A percentile compares a stretch with the other conserved stretches of the same genome.
Evolutionary conservation across 2,329 filamentous ascomycete species (phyloP).

Genomic region (Bipolaris bicolor): DNA sequence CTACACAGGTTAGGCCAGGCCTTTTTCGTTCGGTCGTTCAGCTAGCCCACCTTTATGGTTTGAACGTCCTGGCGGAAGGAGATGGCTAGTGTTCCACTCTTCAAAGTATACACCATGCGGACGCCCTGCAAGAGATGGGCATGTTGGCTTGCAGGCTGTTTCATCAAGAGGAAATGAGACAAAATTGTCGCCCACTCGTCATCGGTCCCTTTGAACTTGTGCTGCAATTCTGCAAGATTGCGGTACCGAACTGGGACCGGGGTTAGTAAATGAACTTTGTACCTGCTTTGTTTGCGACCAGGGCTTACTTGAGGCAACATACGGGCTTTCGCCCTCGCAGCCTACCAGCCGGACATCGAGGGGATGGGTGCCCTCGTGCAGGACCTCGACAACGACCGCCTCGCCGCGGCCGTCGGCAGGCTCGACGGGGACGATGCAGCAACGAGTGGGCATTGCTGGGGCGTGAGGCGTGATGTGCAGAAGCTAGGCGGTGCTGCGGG

Average conservation of each 20-base stretch:
- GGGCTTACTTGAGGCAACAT: constrained; percentile 63
- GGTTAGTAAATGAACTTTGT: constrained; percentile 30
- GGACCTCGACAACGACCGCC: constrained; percentile 67
- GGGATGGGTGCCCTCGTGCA: constrained; percentile 57
- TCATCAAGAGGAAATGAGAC: constrained; percentile 60
- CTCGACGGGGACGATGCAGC: constrained; percentile 63
- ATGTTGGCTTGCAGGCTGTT: constrained; percentile 50
- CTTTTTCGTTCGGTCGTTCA: not conserved
- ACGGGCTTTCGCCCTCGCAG: constrained; percentile 70
- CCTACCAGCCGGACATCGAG: constrained; percentile 71
- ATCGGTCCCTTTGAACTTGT: constrained; percentile 45
- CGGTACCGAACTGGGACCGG: constrained; percentile 40
- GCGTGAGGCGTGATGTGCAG: not conserved
- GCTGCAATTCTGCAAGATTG: constrained; percentile 39
- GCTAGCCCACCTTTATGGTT: constrained; percentile 67
- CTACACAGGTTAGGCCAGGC: constrained; percentile 18
- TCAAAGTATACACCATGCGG: constrained; percentile 64
- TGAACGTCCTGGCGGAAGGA: constrained; percentile 66
- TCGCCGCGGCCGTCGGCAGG: constrained; percentile 59
- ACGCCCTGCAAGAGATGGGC: constrained; percentile 59
- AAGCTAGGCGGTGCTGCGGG: constrained; percentile 4
- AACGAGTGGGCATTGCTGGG: constrained; percentile 14
- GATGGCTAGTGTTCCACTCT: constrained; percentile 62
- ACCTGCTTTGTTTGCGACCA: constrained; percentile 17
- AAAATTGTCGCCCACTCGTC: constrained; percentile 73